Base-by-base conservation (phyloP, 2,329 filamentous ascomycete genomes). In the Cordyceps pruinosa region DNA sequence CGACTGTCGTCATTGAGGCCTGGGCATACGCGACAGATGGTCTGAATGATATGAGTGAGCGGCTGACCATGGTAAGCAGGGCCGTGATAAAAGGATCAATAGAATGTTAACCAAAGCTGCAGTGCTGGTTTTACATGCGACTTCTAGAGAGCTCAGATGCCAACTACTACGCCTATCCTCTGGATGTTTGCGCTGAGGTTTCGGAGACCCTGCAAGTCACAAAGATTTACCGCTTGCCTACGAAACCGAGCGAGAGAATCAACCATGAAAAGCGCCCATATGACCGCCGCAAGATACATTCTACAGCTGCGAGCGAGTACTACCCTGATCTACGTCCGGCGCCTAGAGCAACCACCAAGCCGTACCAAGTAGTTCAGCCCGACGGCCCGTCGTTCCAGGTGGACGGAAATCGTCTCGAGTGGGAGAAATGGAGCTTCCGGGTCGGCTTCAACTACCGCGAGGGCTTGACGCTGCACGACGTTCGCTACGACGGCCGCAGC, bases 391-490 rank as follows among this genome's bases (percentile, higher is more conserved):
- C 69, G 0, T 71, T 70, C 55, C 61, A 69, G 2, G 73, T 86
- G n/a, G 69, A 69, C 54, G 68, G 76, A 61, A 72, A 73, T 58
- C 63, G 64, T 7, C 63, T 81, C 13, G 65, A 72, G 53, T 85
- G 81, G 81, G 79, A 84, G 67, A 82, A 86, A 64, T 88, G 85
- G 84, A 75, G 78, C 2, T 82, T 90, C 70, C 74, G 84, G 26
- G 79, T 89, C 12, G 80, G 80, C 13, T 88, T 86, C 74, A 88
- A 86, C 72, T 78, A 80, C 56, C 75, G 86, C 9, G 86, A 89
- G 68, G 85, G 86, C 44, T 77, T 82, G 12, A 84, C 84, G 2
- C 76, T 89, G 2, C 84, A 88, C 63, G 83, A 89, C 63, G 70
- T 89, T 9, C 76, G 77, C 61, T 88, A 85, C 63, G 82, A 85